phyloP scores from a whole-genome alignment of 495 filamentous ascomycete species.

The Talaromyces borbonicus region DNA sequence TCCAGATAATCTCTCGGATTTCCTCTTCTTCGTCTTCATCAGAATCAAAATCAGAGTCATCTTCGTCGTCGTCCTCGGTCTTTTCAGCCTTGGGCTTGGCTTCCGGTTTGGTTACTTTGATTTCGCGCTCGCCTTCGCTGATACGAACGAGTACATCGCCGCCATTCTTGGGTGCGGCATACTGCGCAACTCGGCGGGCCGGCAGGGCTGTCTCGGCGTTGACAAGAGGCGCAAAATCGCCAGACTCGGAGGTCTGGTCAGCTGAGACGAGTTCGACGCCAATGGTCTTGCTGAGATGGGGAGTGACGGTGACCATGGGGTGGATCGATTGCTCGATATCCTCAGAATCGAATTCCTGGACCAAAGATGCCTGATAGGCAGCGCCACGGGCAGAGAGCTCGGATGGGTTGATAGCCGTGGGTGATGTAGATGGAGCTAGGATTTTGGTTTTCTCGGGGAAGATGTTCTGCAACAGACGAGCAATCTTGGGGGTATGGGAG shows the following conservation, averaged over 20 bases:
- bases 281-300: conserved; percentile 79
- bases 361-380: conserved; percentile 86
- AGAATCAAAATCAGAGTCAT: conserved; percentile 50
- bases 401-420: conserved; percentile 81
- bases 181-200: conserved; percentile 68
- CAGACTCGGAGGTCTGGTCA: conserved; percentile 23
- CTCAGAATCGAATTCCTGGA: conserved; percentile 82
- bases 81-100: conserved; percentile 60
- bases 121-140: conserved; percentile 75
- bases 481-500: conserved; percentile 89
- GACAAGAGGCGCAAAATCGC: conserved; percentile 68
- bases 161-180: conserved; percentile 62
- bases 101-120: conserved; percentile 83
- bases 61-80: conserved; percentile 48
- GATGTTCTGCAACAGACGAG: conserved; percentile 58
- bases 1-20: conserved; percentile 83
- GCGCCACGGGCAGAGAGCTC: conserved; percentile 84
- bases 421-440: conserved; percentile 67
- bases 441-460: conserved; percentile 75
- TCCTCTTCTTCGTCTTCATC: conserved; percentile 84
- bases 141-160: conserved; percentile 81
- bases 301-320: conserved; percentile 86
- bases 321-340: conserved; percentile 96
- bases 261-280: conserved; percentile 69
- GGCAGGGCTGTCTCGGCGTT: conserved; percentile 82